These are phyloP conservation scores for Fraxinus quadrangulata DNA, from an alignment of 257 asterid genomes.

Conservation along the genomic window DNA sequence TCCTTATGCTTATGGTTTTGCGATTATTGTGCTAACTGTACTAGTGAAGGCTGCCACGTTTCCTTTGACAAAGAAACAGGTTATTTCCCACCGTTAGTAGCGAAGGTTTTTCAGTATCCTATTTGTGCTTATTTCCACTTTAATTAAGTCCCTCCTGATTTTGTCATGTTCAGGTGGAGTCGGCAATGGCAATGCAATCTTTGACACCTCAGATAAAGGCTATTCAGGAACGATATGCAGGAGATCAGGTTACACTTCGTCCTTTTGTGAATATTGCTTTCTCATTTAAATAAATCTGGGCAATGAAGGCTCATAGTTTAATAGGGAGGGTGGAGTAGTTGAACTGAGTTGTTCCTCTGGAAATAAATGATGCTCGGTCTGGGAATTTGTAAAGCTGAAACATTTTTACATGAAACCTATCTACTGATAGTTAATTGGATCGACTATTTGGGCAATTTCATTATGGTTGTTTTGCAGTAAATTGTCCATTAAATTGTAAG, in stretches of 20 bases:
- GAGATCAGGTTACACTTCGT: constrained; percentile 77
- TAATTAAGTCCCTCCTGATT: constrained; percentile 18
- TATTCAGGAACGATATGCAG: constrained; percentile 94
- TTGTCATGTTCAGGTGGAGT: constrained; percentile 70
- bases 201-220: constrained; percentile 97
- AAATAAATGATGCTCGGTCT: background rate
- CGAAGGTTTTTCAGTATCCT: constrained; percentile 5
- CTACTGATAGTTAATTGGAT: constrained; percentile 6
- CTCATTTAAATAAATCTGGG: constrained; percentile 8
- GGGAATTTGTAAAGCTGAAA: constrained; percentile 5
- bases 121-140: background rate
- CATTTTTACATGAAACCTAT: constrained; percentile 16
- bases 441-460: background rate
- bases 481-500: constrained; percentile 2
- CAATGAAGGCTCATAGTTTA: background rate
- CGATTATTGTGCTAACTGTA: constrained; percentile 85
- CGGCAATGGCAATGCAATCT: constrained; percentile 96
- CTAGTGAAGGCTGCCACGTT: constrained; percentile 90
- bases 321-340: background rate
- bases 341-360: constrained; percentile 5
- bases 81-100: constrained; percentile 31
- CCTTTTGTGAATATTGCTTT: constrained; percentile 26
- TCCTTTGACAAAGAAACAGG: constrained; percentile 98
- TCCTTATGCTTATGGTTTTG: constrained; percentile 95
- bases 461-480: background rate